phyloP scores from a whole-genome alignment of 108 stramenopile genomes.

The Bacterosira constricta region DNA sequence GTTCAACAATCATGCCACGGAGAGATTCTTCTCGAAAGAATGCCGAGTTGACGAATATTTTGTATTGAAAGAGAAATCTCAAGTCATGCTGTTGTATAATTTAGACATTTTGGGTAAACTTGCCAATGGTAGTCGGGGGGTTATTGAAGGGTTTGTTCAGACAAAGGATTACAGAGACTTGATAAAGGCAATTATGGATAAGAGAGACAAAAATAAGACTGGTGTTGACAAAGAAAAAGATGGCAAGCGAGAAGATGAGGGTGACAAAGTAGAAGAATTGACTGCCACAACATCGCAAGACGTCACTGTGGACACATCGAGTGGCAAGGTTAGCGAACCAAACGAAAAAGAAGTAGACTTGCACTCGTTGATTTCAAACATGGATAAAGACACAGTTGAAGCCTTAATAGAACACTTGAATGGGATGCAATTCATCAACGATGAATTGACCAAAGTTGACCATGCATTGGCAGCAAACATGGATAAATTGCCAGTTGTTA shows the following conservation, averaged over 20 bases:
- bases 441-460: not conserved
- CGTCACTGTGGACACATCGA: too few species aligned
- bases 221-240: not conserved
- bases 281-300: not conserved
- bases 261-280: not conserved
- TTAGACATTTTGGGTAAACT: slow-evolving; percentile 36
- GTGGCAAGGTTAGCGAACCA: too few species aligned
- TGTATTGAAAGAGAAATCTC: slow-evolving; percentile 34
- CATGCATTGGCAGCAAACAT: not conserved
- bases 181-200: slow-evolving; percentile 7
- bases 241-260: not conserved
- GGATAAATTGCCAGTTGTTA: not conserved
- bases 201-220: not conserved
- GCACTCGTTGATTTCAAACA: not conserved
- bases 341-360: not conserved
- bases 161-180: slow-evolving; percentile 17
- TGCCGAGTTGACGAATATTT: slow-evolving; percentile 20
- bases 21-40: slow-evolving; percentile 41
- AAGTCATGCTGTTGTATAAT: slow-evolving; percentile 77
- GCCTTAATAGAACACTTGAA: not conserved
- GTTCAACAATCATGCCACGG: slow-evolving; percentile 14
- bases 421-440: not conserved
- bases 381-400: not conserved
- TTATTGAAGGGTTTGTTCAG: slow-evolving; percentile 49
- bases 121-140: slow-evolving; percentile 73